A percentile compares a stretch with the other conserved stretches of the same genome.
Evolutionary conservation across 2,329 filamentous ascomycete genomes (phyloP).

Genomic region (Botrytis tulipae): DNA sequence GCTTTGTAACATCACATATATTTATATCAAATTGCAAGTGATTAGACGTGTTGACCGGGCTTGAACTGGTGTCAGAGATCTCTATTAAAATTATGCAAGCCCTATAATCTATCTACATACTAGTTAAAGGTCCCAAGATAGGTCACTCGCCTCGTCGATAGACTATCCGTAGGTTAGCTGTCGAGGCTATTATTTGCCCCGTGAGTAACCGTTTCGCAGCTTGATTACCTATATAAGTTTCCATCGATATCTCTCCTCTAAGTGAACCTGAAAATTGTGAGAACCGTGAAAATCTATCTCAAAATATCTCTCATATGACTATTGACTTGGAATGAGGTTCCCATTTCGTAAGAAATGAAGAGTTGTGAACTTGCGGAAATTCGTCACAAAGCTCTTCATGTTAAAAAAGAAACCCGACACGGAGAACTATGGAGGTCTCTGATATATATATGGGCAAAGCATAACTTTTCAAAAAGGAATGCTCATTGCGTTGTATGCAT

Average conservation of each 20-base stretch:
- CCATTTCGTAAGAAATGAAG: neutral
- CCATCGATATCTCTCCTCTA: neutral
- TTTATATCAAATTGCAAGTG: neutral
- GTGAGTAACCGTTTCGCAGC: neutral
- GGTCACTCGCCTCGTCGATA: neutral
- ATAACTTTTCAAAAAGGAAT: neutral
- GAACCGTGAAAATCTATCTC: neutral
- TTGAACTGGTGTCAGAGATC: fast-evolving
- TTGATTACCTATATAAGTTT: neutral
- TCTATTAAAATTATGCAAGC: neutral
- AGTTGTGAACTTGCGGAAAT: neutral
- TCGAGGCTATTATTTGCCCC: neutral
- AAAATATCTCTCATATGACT: neutral
- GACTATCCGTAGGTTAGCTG: neutral
- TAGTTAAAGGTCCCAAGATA: too few relatives aligned
- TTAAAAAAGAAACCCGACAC: fast-evolving
- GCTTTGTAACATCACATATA: neutral
- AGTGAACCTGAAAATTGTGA: neutral
- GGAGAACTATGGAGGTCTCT: neutral
- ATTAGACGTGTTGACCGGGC: neutral
- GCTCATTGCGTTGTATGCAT: neutral
- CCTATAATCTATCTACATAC: neutral
- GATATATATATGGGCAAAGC: neutral
- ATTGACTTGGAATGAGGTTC: neutral
- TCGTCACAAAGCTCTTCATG: neutral